A percentile compares a stretch with the other conserved stretches of the same genome.
phyloP scores from a whole-genome alignment of 805 yeast genomes.

The Starmera amethionina region DNA sequence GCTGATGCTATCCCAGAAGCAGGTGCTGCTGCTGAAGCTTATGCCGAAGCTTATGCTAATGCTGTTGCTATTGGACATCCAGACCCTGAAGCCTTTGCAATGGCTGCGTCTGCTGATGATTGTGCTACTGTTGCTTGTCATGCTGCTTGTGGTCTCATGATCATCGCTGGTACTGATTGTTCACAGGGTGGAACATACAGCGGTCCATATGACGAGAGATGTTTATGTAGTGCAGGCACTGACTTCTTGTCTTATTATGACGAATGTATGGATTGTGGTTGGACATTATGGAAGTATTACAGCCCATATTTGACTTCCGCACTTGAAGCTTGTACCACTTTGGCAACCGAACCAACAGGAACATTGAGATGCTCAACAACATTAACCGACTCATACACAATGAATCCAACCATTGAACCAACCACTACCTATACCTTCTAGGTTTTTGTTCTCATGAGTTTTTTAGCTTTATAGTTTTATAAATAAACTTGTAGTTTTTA shows the following conservation, averaged over 20 bases:
- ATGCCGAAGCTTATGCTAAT: conserved; percentile 18
- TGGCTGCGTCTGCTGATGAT: conserved; percentile 21
- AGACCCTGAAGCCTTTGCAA: conserved; percentile 20
- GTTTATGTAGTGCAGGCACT: conserved; percentile 22
- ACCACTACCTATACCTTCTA: too few relatives aligned
- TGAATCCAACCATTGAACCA: conserved; percentile 1
- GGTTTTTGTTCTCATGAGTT: too few relatives aligned
- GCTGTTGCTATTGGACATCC: conserved; percentile 22
- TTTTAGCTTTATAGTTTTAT: too few relatives aligned
- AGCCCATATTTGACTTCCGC: conserved; percentile 22
- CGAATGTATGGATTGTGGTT: conserved; percentile 30
- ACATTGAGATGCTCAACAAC: conserved; percentile 19
- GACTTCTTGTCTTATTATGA: conserved; percentile 19
- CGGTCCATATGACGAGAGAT: conserved; percentile 21
- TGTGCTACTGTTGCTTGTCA: conserved; percentile 24
- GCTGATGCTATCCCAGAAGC: conserved; percentile 14
- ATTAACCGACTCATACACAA: conserved; percentile 11
- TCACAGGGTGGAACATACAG: conserved; percentile 13
- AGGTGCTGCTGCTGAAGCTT: conserved; percentile 15
- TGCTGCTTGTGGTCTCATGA: conserved; percentile 25
- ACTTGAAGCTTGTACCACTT: conserved; percentile 21
- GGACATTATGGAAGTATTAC: conserved; percentile 30
- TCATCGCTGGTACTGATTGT: conserved; percentile 22
- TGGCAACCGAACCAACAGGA: conserved; percentile 23
- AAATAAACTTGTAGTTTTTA: too few relatives aligned